Percentiles rank a stretch among this genome's conserved stretches.
These are phyloP conservation scores for Xylaria digitata DNA, from an alignment of 2,329 filamentous ascomycete species.

Conservation along the genomic window DNA sequence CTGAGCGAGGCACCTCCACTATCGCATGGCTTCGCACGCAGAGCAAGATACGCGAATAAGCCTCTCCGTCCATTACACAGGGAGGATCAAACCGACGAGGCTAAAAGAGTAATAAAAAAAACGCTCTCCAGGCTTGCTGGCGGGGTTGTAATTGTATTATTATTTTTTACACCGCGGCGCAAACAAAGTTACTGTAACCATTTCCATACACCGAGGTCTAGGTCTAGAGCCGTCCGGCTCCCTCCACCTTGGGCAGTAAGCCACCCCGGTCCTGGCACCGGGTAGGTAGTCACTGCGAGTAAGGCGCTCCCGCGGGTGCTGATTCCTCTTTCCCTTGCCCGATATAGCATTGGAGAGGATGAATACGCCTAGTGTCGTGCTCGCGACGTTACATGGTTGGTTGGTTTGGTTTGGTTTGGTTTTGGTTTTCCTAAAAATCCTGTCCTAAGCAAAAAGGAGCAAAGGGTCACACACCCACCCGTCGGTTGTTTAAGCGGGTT, in stretches of 20 bases:
- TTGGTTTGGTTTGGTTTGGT: not conserved
- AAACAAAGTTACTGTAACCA: constrained; percentile 1
- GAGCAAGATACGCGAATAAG: constrained; percentile 5
- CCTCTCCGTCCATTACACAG: not conserved
- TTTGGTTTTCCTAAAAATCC: no score
- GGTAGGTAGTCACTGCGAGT: not conserved
- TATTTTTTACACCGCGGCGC: not conserved
- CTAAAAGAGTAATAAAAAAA: no score
- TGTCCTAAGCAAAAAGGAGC: constrained; percentile 3
- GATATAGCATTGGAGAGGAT: not conserved
- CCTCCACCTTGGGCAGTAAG: constrained; percentile 7
- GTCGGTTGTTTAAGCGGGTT: not conserved
- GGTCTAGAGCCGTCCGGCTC: constrained; percentile 3
- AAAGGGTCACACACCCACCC: not conserved
- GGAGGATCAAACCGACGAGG: not conserved
- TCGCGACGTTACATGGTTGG: constrained; percentile 9
- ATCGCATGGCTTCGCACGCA: constrained; percentile 24
- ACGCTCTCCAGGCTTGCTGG: constrained; percentile 5
- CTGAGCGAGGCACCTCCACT: constrained; percentile 27
- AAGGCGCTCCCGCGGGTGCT: not conserved
- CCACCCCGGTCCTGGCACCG: constrained; percentile 2
- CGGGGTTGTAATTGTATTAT: not conserved
- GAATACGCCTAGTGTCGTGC: constrained; percentile 20
- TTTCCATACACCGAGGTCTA: not conserved
- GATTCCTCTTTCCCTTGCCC: not conserved